Evolutionary conservation across 805 yeast genomes (phyloP), one percentile per base, ranked within the genome.

Genomic region (Candida arabinofermentans): DNA sequence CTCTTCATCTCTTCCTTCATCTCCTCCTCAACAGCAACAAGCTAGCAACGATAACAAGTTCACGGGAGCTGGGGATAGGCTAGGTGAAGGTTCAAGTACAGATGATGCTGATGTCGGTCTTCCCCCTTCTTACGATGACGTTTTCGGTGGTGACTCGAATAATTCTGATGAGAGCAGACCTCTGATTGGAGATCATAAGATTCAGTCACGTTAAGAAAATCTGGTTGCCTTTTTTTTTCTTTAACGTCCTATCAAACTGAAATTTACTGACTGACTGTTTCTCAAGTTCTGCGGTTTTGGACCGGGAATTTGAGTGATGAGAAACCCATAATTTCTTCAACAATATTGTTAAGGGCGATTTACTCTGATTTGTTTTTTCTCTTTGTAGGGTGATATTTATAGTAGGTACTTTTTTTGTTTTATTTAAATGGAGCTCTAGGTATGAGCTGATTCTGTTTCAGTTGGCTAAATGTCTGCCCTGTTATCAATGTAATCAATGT

Each of bases 81-180:
- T 19, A 8, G 33, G 23, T 12, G 16, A 26, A n/a, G 47, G 48
- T 17, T 33, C 35, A 16, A 33, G 35, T 21, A 21, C 35, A n/a
- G 34, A 22, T 27, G 41, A 35, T 23, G 17, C 34, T 16, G 34
- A 33, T 10, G 14, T 40, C 18, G 30, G 31, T 13, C 34, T 35
- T 5, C 55, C 56, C 3, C 60, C 64, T 16, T 30, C 51, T 3
- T 52, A 54, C 31, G 54, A 52, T 13, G 56, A 55, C 14, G 43
- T 40, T 14, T 38, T 43, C 24, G 46, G 42, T 8, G 40, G 24
- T 24, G 39, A 41, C 12, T 4, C 32, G 5, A 19, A 19, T n/a
- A 3, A 6, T 7, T 16, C 17, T 8, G 9, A 29, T 12, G 34
- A 41, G 19, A 27, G 42, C 6, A 39, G 32, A 3, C 40, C 47